A percentile compares a stretch with the other conserved stretches of the same genome.
These are phyloP conservation scores for Ophiostoma himal-ulmi DNA, from an alignment of 2,329 filamentous ascomycete species.

Conservation along the genomic window DNA sequence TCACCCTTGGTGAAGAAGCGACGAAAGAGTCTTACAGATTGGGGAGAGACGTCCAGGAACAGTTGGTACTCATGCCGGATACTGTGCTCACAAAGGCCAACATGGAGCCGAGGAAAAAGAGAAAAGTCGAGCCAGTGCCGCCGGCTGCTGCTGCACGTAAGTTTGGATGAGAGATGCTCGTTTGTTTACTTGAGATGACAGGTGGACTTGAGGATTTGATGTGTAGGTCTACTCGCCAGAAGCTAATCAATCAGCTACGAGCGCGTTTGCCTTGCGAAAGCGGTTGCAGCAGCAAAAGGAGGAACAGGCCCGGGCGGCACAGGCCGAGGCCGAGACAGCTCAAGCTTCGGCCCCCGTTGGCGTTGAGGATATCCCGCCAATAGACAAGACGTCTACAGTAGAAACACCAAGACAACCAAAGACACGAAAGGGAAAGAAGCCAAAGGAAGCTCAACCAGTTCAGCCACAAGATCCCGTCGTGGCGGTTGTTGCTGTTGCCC, in stretches of 20 bases:
- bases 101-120: slow-evolving; percentile 32
- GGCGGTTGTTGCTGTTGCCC: background rate
- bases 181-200: background rate
- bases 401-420: background rate
- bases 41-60: background rate
- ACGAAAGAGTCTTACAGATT: background rate
- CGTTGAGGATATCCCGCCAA: background rate
- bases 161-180: slow-evolving; percentile 1
- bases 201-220: background rate
- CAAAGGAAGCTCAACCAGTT: background rate
- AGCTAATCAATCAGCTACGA: slow-evolving; percentile 33
- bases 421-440: slow-evolving; percentile 2
- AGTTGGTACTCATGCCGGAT: slow-evolving; percentile 1
- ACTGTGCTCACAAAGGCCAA: background rate
- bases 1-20: background rate
- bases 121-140: slow-evolving; percentile 36
- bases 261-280: slow-evolving; percentile 42
- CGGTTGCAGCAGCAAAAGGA: slow-evolving; percentile 32
- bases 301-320: background rate
- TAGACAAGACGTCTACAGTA: background rate
- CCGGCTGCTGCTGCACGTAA: slow-evolving; percentile 2
- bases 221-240: background rate
- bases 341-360: background rate
- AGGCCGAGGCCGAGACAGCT: background rate
- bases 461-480: background rate